Conservation (phyloP, 192 early-diverging fungal genomes). For the Umbelopsis isabellina region DNA sequence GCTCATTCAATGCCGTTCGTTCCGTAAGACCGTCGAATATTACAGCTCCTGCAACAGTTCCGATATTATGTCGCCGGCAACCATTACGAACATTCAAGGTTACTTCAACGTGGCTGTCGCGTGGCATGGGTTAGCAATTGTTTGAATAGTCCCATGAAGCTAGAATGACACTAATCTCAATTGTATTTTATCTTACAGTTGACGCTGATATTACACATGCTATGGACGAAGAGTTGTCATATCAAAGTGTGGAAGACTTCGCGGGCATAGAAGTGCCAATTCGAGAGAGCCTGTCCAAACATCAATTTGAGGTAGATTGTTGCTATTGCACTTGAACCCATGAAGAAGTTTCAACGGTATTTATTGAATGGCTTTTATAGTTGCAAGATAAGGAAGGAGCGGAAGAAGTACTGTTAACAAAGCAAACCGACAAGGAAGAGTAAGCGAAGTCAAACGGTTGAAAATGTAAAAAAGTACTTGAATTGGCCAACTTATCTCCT, state of each 20-base stretch:
- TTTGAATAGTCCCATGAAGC: not conserved
- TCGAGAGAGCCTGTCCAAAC: not conserved
- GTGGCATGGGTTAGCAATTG: too few species aligned
- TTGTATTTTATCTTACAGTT: not conserved
- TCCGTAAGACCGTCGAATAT: too few species aligned
- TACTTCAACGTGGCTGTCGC: too few species aligned
- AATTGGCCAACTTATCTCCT: not conserved
- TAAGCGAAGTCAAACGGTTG: not conserved
- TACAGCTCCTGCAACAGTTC: too few species aligned
- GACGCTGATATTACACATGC: constrained; percentile 12
- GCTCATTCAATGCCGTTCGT: too few species aligned
- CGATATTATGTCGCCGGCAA: too few species aligned
- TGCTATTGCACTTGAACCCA: too few species aligned
- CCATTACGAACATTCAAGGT: too few species aligned
- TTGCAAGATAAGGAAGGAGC: constrained; percentile 1
- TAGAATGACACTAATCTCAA: not conserved
- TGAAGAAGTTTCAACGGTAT: too few species aligned
- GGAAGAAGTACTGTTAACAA: not conserved
- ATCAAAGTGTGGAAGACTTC: not conserved
- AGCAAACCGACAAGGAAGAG: not conserved
- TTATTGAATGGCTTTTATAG: not conserved
- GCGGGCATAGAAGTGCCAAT: not conserved
- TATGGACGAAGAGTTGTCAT: constrained; percentile 8
- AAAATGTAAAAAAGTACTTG: not conserved
- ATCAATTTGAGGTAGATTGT: constrained; percentile 1